These are phyloP conservation scores for Rugonectria rugulosa DNA, from an alignment of 2,329 filamentous ascomycete genomes.

Conservation along the genomic window DNA sequence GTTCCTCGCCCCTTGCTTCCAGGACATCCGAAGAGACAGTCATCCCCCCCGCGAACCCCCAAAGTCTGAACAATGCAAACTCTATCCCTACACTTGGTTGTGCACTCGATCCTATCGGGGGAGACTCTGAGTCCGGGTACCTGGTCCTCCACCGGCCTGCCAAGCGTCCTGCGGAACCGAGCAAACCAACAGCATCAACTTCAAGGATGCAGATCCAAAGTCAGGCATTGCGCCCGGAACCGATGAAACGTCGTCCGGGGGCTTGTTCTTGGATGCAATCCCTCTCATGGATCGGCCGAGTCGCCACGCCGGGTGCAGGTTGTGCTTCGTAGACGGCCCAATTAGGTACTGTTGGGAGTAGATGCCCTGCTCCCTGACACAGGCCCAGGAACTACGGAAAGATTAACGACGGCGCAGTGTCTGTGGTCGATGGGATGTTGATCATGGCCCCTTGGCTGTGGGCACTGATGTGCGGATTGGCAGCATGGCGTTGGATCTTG, in stretches of 20 bases:
- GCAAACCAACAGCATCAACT: not conserved
- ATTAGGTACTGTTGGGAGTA: too few relatives aligned
- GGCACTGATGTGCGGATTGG: not conserved
- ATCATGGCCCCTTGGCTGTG: not conserved
- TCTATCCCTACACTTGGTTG: too few relatives aligned
- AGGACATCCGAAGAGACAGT: too few relatives aligned
- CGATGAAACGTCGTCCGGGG: constrained; percentile 16
- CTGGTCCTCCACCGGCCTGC: too few relatives aligned
- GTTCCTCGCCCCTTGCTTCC: too few relatives aligned
- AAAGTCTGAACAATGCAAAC: too few relatives aligned
- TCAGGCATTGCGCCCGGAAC: constrained; percentile 2
- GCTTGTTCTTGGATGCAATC: not conserved
- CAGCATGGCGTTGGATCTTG: not conserved
- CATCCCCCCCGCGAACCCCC: too few relatives aligned
- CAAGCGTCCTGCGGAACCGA: not conserved
- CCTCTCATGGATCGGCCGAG: constrained; percentile 2
- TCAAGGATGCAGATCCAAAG: constrained; percentile 5
- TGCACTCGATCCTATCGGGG: too few relatives aligned
- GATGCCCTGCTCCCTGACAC: not conserved
- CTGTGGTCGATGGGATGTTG: not conserved
- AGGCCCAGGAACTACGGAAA: not conserved
- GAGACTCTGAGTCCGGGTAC: too few relatives aligned
- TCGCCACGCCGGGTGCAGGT: constrained; percentile 1
- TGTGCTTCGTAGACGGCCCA: too few relatives aligned
- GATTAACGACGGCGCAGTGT: not conserved